phyloP scores from a whole-genome alignment of 441 rosid genomes.

The Jatropha multifida region DNA sequence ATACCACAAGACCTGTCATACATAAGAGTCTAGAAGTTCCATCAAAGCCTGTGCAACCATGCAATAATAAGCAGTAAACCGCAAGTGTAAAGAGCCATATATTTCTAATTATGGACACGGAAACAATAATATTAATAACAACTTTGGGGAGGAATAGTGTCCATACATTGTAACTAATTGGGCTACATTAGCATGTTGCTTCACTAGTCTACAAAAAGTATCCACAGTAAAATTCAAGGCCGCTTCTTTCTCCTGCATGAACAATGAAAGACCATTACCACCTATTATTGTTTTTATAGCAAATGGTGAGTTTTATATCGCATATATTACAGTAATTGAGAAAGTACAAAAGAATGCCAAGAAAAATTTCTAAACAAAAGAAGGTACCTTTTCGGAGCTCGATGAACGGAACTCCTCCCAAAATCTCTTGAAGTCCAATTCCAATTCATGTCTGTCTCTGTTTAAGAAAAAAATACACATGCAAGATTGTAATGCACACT shows the following conservation, averaged over 20 bases:
- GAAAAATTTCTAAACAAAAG: constrained; percentile 2
- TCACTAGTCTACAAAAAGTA: constrained; percentile 98
- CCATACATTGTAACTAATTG: constrained; percentile 94
- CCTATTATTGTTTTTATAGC: neutral
- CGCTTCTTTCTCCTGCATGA: constrained; percentile 97
- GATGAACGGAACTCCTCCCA: constrained; percentile 99
- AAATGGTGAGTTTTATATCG: constrained; percentile 11
- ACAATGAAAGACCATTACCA: constrained; percentile 37
- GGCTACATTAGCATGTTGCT: constrained; percentile 90
- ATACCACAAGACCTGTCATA: neutral
- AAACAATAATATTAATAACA: constrained; percentile 1
- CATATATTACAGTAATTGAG: constrained; percentile 14
- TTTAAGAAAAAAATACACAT: neutral
- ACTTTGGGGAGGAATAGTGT: constrained; percentile 17
- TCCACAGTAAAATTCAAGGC: constrained; percentile 92
- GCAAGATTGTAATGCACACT: neutral
- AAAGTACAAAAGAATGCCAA: constrained; percentile 6
- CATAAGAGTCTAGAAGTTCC: neutral
- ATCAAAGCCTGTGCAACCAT: neutral
- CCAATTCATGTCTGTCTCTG: constrained; percentile 92
- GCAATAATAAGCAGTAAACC: neutral
- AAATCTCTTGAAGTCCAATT: constrained; percentile 96
- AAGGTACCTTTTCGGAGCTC: constrained; percentile 85
- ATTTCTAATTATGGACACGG: neutral
- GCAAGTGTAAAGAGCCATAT: neutral